Conservation (phyloP, 305 asterid species). For the Fraxinus platypoda region DNA sequence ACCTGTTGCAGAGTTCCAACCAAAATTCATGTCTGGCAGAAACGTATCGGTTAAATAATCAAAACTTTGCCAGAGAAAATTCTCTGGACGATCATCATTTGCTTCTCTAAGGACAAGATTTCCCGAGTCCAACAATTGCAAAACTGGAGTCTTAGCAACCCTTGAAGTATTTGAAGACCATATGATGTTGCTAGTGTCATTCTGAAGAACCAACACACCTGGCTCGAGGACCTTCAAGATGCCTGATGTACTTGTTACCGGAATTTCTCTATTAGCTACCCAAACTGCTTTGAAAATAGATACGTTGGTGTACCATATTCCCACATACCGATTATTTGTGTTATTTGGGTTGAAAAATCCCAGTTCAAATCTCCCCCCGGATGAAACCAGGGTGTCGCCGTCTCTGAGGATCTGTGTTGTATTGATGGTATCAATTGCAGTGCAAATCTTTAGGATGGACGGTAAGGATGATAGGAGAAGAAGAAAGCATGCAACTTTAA, state of each 20-base stretch:
- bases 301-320: constrained; percentile 21
- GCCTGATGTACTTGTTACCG: constrained; percentile 19
- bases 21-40: constrained; percentile 32
- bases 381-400: constrained; percentile 27
- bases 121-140: constrained; percentile 31
- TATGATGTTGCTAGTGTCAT: constrained; percentile 13
- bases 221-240: constrained; percentile 22
- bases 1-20: constrained; percentile 29
- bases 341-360: constrained; percentile 40
- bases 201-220: constrained; percentile 31
- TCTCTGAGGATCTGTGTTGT: constrained; percentile 20
- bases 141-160: constrained; percentile 12
- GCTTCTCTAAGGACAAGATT: constrained; percentile 37
- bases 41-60: constrained; percentile 34
- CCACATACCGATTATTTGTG: constrained; percentile 29
- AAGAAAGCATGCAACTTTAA: not conserved
- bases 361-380: constrained; percentile 32
- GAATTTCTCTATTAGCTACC: constrained; percentile 7
- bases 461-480: not conserved
- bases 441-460: not conserved
- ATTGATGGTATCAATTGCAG: constrained; percentile 18
- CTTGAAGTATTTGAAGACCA: constrained; percentile 34
- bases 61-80: constrained; percentile 40
- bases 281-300: no score
- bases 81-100: constrained; percentile 1